Evolutionary conservation across 768 basidiomycete species (phyloP).

Genomic region (Hygrophorus pudorinus): DNA sequence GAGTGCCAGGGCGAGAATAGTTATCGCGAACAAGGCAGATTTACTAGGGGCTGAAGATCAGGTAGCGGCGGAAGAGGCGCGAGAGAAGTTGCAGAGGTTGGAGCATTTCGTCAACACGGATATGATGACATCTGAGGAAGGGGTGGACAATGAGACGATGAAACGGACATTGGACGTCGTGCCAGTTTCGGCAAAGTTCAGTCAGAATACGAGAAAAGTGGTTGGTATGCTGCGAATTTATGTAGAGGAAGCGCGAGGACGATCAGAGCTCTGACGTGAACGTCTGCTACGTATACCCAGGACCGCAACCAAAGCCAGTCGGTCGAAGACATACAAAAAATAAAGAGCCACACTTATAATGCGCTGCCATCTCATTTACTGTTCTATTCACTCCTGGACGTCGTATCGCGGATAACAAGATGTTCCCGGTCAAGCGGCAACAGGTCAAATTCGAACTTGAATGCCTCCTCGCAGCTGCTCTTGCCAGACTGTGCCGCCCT

Average conservation of each 20-base stretch:
- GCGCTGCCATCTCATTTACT: too few relatives aligned
- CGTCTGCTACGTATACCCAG: too few relatives aligned
- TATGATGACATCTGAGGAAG: constrained; percentile 23
- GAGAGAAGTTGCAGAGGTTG: constrained; percentile 43
- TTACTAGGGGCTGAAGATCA: constrained; percentile 47
- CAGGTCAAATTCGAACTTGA: too few relatives aligned
- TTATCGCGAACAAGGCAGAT: constrained; percentile 95
- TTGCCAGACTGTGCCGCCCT: too few relatives aligned
- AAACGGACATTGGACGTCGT: constrained; percentile 53
- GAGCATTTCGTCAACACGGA: constrained; percentile 45
- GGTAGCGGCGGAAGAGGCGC: constrained; percentile 34
- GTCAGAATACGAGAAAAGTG: constrained; percentile 65
- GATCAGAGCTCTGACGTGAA: too few relatives aligned
- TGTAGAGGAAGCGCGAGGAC: constrained; percentile 33
- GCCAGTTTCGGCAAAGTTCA: constrained; percentile 78
- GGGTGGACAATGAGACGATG: constrained; percentile 9
- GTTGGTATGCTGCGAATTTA: constrained; percentile 61
- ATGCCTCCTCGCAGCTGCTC: too few relatives aligned
- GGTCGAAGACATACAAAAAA: too few relatives aligned
- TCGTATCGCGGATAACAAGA: too few relatives aligned
- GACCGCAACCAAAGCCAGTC: too few relatives aligned
- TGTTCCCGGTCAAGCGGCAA: too few relatives aligned
- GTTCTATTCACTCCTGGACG: too few relatives aligned
- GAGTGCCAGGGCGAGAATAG: constrained; percentile 65
- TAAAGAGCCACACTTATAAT: too few relatives aligned